phyloP scores from a whole-genome alignment of 352 stramenopile species.

The Aphanomyces cochlioides region DNA sequence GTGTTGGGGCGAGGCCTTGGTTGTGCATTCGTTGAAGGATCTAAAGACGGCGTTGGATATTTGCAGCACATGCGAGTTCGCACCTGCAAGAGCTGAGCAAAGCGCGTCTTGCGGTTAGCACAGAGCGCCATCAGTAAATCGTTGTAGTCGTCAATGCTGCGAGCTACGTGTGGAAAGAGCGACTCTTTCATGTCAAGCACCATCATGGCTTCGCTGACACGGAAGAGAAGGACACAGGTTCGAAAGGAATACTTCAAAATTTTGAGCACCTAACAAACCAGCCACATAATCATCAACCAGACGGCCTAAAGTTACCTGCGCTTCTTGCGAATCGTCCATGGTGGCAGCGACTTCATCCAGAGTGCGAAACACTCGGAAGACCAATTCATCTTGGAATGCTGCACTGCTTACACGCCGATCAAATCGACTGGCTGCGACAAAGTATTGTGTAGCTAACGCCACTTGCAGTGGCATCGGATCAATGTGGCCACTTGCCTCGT shows the following conservation, averaged over 20 bases:
- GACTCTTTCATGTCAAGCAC: slow-evolving; percentile 19
- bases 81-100: slow-evolving; percentile 1
- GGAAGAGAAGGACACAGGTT: slow-evolving; percentile 9
- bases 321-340: not conserved
- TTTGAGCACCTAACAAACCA: slow-evolving; percentile 17
- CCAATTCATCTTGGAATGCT: slow-evolving; percentile 53
- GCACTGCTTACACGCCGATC: slow-evolving; percentile 54
- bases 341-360: slow-evolving; percentile 35
- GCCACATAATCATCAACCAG: not conserved
- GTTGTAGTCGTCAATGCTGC: slow-evolving; percentile 24
- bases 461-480: slow-evolving; percentile 26
- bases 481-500: slow-evolving; percentile 32
- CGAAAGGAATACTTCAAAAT: slow-evolving; percentile 19
- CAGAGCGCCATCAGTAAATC: slow-evolving; percentile 23
- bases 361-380: slow-evolving; percentile 59
- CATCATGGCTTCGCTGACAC: slow-evolving; percentile 11
- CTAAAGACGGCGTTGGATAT: not conserved
- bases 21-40: slow-evolving; percentile 83
- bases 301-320: not conserved
- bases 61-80: not conserved
- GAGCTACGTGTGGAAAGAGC: not conserved
- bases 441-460: slow-evolving; percentile 75
- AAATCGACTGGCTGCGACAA: slow-evolving; percentile 60
- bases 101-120: slow-evolving; percentile 4
- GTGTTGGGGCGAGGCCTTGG: slow-evolving; percentile 53